Percentiles rank a stretch among this genome's conserved stretches.
These are phyloP conservation scores for Ascochyta pisi DNA, from an alignment of 2,329 filamentous ascomycete species.

Conservation along the genomic window DNA sequence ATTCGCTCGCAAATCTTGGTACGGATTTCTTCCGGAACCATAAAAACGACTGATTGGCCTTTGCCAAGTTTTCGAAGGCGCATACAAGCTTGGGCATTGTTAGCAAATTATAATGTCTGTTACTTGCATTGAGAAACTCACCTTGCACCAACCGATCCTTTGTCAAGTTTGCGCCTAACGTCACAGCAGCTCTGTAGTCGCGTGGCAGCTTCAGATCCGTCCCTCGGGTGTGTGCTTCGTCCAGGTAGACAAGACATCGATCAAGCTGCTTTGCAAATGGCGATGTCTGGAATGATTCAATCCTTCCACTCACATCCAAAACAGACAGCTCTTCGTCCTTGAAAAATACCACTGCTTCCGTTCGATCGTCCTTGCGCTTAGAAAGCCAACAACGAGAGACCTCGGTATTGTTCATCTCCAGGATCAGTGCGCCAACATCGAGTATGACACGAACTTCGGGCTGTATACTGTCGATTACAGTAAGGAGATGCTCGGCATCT, in stretches of 20 bases:
- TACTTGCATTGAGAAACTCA: background rate
- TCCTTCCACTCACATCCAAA: constrained; percentile 55
- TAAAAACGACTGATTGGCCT: constrained; percentile 71
- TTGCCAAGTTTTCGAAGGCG: constrained; percentile 62
- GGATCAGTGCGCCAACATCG: constrained; percentile 73
- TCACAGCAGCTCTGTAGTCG: constrained; percentile 69
- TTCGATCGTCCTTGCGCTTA: constrained; percentile 54
- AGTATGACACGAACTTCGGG: constrained; percentile 65
- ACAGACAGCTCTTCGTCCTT: constrained; percentile 61
- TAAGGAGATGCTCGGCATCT: constrained; percentile 55
- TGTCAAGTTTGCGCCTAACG: constrained; percentile 67
- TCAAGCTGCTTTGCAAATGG: constrained; percentile 64
- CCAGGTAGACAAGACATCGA: constrained; percentile 70
- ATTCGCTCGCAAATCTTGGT: constrained; percentile 55
- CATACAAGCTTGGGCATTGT: constrained; percentile 60
- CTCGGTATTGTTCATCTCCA: constrained; percentile 59
- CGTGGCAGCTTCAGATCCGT: constrained; percentile 70
- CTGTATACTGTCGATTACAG: constrained; percentile 50
- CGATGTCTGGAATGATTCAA: constrained; percentile 63
- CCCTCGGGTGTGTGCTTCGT: constrained; percentile 74
- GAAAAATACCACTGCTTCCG: constrained; percentile 61
- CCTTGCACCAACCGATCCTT: constrained; percentile 76
- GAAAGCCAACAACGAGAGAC: constrained; percentile 60
- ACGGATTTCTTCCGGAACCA: constrained; percentile 65
- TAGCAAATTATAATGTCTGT: constrained; percentile 1